Conservation (phyloP, 257 asterid species). For the Scutellaria barbata region DNA sequence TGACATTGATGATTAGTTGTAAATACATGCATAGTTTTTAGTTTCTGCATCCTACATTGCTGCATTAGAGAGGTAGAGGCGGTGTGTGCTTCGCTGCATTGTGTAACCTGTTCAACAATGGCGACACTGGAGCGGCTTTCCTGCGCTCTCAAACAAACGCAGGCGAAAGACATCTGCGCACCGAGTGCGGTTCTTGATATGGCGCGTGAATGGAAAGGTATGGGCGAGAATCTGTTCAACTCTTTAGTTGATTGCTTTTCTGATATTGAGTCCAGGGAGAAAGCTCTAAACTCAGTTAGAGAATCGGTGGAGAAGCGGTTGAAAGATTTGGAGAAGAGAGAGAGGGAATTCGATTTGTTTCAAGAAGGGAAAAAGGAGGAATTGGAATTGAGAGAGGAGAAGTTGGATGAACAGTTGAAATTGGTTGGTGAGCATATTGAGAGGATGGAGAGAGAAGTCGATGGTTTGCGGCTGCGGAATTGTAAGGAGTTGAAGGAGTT, state of each 20-base stretch:
- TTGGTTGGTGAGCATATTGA: conserved; percentile 38
- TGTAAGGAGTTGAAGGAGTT: conserved; percentile 41
- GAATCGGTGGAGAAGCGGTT: conserved; percentile 34
- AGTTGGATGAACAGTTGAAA: conserved; percentile 42
- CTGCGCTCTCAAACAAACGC: conserved; percentile 19
- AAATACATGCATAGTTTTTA: background rate
- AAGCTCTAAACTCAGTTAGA: background rate
- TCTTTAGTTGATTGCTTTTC: conserved; percentile 29
- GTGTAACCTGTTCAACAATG: conserved; percentile 19
- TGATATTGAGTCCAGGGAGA: conserved; percentile 39
- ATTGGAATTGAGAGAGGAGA: conserved; percentile 38
- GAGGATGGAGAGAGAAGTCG: conserved; percentile 35
- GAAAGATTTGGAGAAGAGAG: conserved; percentile 40
- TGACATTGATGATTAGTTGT: background rate
- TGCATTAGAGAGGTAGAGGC: background rate
- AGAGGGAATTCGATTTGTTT: conserved; percentile 9
- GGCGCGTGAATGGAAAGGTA: conserved; percentile 37
- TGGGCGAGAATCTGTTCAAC: conserved; percentile 37
- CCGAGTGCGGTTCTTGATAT: conserved; percentile 31
- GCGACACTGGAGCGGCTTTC: conserved; percentile 22
- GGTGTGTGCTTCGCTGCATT: conserved; percentile 20
- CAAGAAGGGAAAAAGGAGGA: conserved; percentile 12
- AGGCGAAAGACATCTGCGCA: background rate
- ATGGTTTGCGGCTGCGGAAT: conserved; percentile 23
- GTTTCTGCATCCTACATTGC: background rate